Evolutionary conservation across 768 basidiomycete genomes (phyloP).

Genomic region (Mycena rebaudengoi): DNA sequence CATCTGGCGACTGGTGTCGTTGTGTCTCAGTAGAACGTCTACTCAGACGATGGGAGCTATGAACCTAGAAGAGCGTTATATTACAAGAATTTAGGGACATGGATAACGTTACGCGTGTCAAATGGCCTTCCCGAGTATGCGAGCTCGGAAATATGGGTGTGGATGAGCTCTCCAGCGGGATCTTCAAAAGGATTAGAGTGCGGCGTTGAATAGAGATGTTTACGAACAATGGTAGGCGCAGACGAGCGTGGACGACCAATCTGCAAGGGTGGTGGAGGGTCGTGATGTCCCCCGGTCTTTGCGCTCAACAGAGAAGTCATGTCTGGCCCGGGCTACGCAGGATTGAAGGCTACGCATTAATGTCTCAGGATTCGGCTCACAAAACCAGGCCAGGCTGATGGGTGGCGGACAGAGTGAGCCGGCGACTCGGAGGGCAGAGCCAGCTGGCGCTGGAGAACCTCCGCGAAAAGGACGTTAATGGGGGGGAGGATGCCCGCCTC

Average conservation of each 20-base stretch:
- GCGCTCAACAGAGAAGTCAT: conserved; percentile 20
- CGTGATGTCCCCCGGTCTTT: not conserved
- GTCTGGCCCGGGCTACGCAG: conserved; percentile 23
- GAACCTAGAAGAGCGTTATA: not conserved
- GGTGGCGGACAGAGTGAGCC: conserved; percentile 15
- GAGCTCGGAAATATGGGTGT: conserved; percentile 15
- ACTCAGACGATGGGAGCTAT: conserved; percentile 2
- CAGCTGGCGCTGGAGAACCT: conserved; percentile 23
- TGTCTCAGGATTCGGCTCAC: conserved; percentile 14
- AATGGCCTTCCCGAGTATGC: conserved; percentile 2
- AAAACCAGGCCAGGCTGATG: conserved; percentile 29
- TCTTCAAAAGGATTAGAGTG: not conserved
- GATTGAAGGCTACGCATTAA: not conserved
- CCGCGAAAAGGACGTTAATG: conserved; percentile 25
- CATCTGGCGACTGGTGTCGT: conserved; percentile 5
- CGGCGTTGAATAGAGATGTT: not conserved
- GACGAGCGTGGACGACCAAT: conserved; percentile 15
- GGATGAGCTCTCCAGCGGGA: conserved; percentile 16
- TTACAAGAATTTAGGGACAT: not conserved
- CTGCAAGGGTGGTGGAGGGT: conserved; percentile 23
- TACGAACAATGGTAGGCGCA: conserved; percentile 3
- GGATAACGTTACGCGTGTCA: not conserved
- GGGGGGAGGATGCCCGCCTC: conserved; percentile 16
- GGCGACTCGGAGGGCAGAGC: conserved; percentile 20
- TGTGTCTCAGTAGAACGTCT: not conserved